phyloP scores from a whole-genome alignment of 176 grass and related monocot genomes.

The Juncus inflexus region DNA sequence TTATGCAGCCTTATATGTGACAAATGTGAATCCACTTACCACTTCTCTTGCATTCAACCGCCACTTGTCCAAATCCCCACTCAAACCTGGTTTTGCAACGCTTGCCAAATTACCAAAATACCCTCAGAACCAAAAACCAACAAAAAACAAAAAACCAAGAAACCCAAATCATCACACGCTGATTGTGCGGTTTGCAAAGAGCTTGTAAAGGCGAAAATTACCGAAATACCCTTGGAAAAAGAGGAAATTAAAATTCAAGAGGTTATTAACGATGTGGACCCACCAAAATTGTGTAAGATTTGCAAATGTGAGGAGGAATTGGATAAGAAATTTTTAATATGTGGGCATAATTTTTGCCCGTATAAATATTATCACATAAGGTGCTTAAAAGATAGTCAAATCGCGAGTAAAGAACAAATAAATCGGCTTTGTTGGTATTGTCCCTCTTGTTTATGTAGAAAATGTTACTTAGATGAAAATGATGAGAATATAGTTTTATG shows the following conservation, averaged over 20 bases:
- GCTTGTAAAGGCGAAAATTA: conserved; percentile 35
- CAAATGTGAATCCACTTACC: conserved; percentile 63
- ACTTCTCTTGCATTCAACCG: conserved; percentile 68
- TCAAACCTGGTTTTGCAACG: conserved; percentile 61
- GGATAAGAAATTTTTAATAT: conserved; percentile 71
- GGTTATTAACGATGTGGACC: conserved; percentile 34
- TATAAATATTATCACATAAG: conserved; percentile 86
- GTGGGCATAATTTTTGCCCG: conserved; percentile 59
- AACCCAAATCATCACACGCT: conserved; percentile 43
- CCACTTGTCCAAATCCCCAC: conserved; percentile 42
- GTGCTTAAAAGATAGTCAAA: conserved; percentile 78
- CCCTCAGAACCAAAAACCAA: conserved; percentile 28
- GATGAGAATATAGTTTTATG: conserved; percentile 70
- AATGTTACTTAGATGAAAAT: conserved; percentile 64
- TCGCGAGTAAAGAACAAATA: conserved; percentile 53
- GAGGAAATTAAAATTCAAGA: conserved; percentile 44
- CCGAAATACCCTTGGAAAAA: conserved; percentile 21
- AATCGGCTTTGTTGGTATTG: conserved; percentile 81
- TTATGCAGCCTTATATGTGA: conserved; percentile 67
- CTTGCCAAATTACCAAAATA: conserved; percentile 33
- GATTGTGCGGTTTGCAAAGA: conserved; percentile 58
- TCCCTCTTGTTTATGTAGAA: conserved; percentile 83
- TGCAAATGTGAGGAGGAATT: conserved; percentile 77
- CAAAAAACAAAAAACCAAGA: conserved; percentile 20
- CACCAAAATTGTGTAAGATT: conserved; percentile 67